These are phyloP conservation scores for Musa itinerans DNA, from an alignment of 176 grass and related monocot species.

Conservation along the genomic window DNA sequence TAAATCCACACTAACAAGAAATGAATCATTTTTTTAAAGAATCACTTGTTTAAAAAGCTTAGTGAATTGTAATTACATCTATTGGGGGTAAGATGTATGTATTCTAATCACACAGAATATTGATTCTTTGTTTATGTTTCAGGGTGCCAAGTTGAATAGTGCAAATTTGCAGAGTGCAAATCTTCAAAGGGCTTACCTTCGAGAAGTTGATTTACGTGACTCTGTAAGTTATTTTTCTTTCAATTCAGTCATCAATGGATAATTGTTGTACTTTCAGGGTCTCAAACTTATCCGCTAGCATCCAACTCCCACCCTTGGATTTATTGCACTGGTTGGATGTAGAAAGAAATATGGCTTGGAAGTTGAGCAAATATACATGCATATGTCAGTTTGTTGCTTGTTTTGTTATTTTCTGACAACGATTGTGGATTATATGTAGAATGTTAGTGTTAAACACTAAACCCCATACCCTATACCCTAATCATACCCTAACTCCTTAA, in stretches of 20 bases:
- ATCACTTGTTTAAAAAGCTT: too few relatives aligned
- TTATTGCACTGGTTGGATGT: too few relatives aligned
- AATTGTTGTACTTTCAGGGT: not conserved
- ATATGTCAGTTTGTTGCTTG: not conserved
- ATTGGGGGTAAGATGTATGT: not conserved
- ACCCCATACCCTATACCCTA: too few relatives aligned
- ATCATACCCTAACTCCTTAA: too few relatives aligned
- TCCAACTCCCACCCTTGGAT: too few relatives aligned
- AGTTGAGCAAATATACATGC: not conserved
- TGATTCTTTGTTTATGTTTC: conserved; percentile 26
- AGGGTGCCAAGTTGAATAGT: conserved; percentile 76
- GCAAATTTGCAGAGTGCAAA: conserved; percentile 82
- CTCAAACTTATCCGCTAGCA: too few relatives aligned
- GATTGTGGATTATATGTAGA: not conserved
- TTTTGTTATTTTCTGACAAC: not conserved
- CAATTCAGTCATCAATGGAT: not conserved
- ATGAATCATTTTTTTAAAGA: too few relatives aligned
- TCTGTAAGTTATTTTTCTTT: conserved; percentile 41
- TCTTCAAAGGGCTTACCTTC: conserved; percentile 88
- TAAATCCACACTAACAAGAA: not conserved
- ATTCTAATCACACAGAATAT: not conserved
- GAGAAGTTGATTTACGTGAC: conserved; percentile 89
- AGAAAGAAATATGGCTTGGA: not conserved
- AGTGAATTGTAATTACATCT: too few relatives aligned
- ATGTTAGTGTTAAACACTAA: not conserved